Evolutionary conservation across 257 asterid genomes (phyloP).

Genomic region (Ajuga chamaepitys): DNA sequence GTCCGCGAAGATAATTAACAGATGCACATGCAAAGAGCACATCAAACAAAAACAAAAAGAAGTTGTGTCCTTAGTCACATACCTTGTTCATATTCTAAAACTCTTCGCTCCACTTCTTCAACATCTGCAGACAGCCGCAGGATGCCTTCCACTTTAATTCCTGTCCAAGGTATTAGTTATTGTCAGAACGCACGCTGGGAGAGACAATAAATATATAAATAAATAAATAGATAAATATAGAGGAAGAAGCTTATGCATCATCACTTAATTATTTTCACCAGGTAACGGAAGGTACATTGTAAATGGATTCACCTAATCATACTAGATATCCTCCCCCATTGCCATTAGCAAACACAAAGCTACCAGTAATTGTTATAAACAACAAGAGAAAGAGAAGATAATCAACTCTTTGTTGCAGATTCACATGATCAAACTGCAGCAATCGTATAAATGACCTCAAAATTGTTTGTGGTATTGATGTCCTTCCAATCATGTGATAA

Average conservation of each 20-base stretch:
- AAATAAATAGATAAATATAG: too few relatives aligned
- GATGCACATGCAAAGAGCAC: background rate
- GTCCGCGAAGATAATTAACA: background rate
- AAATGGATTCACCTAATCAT: slow-evolving; percentile 11
- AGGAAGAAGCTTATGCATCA: slow-evolving; percentile 2
- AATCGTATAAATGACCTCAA: background rate
- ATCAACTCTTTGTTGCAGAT: background rate
- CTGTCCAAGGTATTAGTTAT: slow-evolving; percentile 29
- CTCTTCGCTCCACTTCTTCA: slow-evolving; percentile 83
- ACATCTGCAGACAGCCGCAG: slow-evolving; percentile 85
- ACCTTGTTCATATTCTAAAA: slow-evolving; percentile 89
- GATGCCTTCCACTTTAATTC: slow-evolving; percentile 75
- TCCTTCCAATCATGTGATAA: background rate
- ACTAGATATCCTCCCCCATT: slow-evolving; percentile 4
- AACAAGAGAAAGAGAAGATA: background rate
- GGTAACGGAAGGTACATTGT: slow-evolving; percentile 7
- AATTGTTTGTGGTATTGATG: background rate
- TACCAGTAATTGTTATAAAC: background rate
- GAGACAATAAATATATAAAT: too few relatives aligned
- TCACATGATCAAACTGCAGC: background rate
- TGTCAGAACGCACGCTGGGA: slow-evolving; percentile 14
- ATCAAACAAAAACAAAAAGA: background rate
- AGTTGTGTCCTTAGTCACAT: background rate
- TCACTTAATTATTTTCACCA: background rate
- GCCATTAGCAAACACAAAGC: slow-evolving; percentile 8